Evolutionary conservation across 805 yeast species (phyloP), one percentile per base, ranked within the genome.

Genomic region (Candida jianshihensis): DNA sequence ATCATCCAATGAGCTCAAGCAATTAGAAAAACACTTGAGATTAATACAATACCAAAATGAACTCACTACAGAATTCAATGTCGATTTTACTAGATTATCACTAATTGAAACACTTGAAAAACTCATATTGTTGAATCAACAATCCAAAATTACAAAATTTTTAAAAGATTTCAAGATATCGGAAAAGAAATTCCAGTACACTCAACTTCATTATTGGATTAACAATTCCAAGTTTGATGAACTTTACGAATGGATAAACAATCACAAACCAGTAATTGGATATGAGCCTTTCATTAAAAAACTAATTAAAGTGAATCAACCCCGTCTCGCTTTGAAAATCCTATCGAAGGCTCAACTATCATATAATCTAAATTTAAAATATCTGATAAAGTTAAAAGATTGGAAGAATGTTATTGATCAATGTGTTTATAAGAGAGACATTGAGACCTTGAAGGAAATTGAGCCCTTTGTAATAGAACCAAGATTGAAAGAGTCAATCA

Each of bases 191-290:
- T 68, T 68, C 41, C 73, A 78, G 56, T 71, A 71, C 57, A 56
- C 73, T 13, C 71, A 73, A 22, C 54, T 83, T 19, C 67, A 71
- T 13, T 64, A 66, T 1, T 61, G 72, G 22, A 63, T 75, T 2
- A 56, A 61, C 1, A 56, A 63, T 5, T 48, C 66, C 2, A 72
- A 73, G 30, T 80, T 75, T 61, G 77, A 73, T 15, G 75, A 71
- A 26, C 53, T 85, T 21, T 69, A 66, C 44, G 70, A 72, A 21
- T 70, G 77, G 48, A 71, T 78, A 0, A 64, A 60, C 3, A 52
- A 57, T 9, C 66, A 63, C 31, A 79, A 74, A 42, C 75, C 92
- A 0, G 82, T 85, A 0, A 82, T 87, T 29, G 88, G 90, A 0
- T 80, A 79, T 40, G 69, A 67, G 41, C 78, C 81, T 1, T 78